Evolutionary conservation across 1,284 basidiomycete genomes (phyloP), one percentile per base, ranked within the genome.

Genomic region (Tilletia walkeri): DNA sequence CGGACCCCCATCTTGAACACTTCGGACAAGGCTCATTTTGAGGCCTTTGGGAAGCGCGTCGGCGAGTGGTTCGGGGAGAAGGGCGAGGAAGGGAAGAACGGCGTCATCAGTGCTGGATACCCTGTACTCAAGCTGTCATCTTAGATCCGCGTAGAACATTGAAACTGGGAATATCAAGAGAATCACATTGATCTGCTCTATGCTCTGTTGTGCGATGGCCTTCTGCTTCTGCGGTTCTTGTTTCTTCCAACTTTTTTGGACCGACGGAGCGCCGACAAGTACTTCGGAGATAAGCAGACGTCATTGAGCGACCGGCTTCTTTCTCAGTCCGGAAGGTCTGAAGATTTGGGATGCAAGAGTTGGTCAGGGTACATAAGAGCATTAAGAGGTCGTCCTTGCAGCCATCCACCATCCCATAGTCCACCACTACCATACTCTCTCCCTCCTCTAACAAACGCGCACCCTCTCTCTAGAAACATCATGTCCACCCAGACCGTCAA

Each of bases 81-180:
- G 45, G 38, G 48, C 16, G 66, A 65, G 39, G 36, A 50, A 10
- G 68, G 61, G 18, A 20, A 30, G 47, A 30, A 71, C 54, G 70
- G 70, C 18, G 41, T 66, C 48, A 53, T 72, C 65, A 54, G 45
- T n/a, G 66, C 66, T 24, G 70, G 70, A 5, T 72, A 72, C 41
- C 70, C 70, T 6, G 69, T 50, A 30, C 48, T 70, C 45, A 36
- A 38, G 10, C 59, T 63, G 12, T 18, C 38, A 63, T 63, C n/a
- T 24, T 9, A 61, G 9, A 53, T 7, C n/a, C 16, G 20, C 56
- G 9, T 34, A 61, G 24, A 24, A 5, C 20, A 61, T 56, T 2
- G 53, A 56, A n/a, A 56, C 24, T 30, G 24, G 24, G 24, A 30
- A 30, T n/a, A 49, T 49, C 48, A 12, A 49, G 14, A 49, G n/a